Evolutionary conservation across 164 flowering plant genomes (phyloP).

Genomic region (Platanus orientalis): DNA sequence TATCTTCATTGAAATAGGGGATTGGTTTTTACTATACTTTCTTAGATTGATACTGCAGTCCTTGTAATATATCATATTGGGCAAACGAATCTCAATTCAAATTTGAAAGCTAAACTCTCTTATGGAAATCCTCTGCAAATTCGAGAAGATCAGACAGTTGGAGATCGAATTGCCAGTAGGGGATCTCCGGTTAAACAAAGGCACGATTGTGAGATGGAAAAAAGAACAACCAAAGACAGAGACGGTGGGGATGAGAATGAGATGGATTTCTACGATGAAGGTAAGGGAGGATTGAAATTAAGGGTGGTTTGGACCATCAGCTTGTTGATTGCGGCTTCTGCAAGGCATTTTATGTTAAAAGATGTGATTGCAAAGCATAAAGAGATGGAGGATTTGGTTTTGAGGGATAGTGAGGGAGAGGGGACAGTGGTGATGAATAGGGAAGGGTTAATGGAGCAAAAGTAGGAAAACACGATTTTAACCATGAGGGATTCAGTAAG

Average conservation of each 20-base stretch:
- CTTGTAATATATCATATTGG: too few relatives aligned
- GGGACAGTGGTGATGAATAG: constrained; percentile 40
- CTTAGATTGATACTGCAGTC: too few relatives aligned
- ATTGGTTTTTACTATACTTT: too few relatives aligned
- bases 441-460: too few relatives aligned
- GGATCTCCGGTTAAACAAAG: constrained; percentile 37
- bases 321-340: too few relatives aligned
- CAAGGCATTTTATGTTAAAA: constrained; percentile 27
- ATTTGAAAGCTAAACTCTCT: constrained; percentile 31
- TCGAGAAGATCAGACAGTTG: constrained; percentile 33
- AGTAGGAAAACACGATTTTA: constrained; percentile 24
- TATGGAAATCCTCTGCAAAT: constrained; percentile 33
- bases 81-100: constrained; percentile 7
- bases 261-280: constrained; percentile 52
- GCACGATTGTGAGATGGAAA: constrained; percentile 40
- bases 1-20: too few relatives aligned
- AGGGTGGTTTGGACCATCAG: too few relatives aligned
- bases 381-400: constrained; percentile 26
- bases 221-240: too few relatives aligned
- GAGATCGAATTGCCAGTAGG: constrained; percentile 47
- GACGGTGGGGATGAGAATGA: constrained; percentile 10
- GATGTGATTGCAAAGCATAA: constrained; percentile 36
- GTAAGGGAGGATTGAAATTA: too few relatives aligned
- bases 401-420: constrained; percentile 46
- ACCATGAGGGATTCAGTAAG: constrained; percentile 18